Evolutionary conservation across 345 rosid species (phyloP), one percentile per base, ranked within the genome.

Genomic region (Linum tenue): DNA sequence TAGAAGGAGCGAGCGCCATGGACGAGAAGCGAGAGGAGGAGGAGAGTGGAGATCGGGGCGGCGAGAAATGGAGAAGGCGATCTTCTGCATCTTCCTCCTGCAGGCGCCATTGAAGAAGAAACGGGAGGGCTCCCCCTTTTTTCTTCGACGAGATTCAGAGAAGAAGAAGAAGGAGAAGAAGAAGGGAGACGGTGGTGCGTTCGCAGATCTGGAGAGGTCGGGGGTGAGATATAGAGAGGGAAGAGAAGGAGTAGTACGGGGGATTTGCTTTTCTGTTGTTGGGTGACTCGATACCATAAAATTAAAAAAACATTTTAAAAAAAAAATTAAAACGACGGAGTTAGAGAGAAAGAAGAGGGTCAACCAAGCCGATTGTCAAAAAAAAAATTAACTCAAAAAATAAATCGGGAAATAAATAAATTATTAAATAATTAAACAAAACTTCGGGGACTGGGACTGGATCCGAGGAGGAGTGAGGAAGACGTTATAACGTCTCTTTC

Each of bases 1-100:
- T 92, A 92, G 84, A 92, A 92, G 79, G 81, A 83, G 77, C 77
- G 78, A 38, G 67, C 79, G 70, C 78, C 81, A 68, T 84, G 91
- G 81, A 87, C 70, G 55, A 81, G 77, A 59, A 78, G 67, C 17
- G 82, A 75, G 59, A 75, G 39, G 7, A 59, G 31, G 56, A 74
- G 41, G 3, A 58, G 12, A 2, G 66, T 4, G 60, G 67, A 70
- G 65, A 69, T 62, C 65, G 82, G 16, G 31, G 81, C 61, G 5
- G 67, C 72, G 59, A 74, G 61, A 42, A 66, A 62, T 35, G 72
- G 66, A 64, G 72, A 62, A 55, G 60, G 55, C 43, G 68, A n/a
- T 43, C 82, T 53, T 55, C 79, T 67, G 39, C 73, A 4, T 4
- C 6, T 41, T 41, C 44, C 44, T 41, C 5, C 44, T 4, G 44